Conservation (phyloP, 169 alveolate species). For the Neospora caninum region DNA sequence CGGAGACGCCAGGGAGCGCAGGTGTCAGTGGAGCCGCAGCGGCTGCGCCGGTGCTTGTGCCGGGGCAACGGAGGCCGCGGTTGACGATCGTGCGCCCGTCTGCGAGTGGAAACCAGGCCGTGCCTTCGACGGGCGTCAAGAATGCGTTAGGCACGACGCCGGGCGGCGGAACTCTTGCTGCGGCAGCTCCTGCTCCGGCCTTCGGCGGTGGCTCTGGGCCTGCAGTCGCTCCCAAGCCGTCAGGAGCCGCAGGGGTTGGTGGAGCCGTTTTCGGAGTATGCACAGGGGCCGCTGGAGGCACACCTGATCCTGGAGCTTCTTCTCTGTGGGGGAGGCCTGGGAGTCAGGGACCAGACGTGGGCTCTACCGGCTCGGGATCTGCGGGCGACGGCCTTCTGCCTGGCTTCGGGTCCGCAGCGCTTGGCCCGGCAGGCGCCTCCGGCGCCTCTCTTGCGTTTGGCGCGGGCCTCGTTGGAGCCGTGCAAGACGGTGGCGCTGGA, state of each 20-base stretch:
- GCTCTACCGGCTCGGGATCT: background rate
- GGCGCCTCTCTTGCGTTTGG: background rate
- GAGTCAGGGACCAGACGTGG: background rate
- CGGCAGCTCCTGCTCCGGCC: background rate
- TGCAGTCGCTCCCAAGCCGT: background rate
- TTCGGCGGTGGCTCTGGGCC: background rate
- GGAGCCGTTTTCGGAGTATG: background rate
- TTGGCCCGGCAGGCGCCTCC: background rate
- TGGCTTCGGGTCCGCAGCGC: background rate
- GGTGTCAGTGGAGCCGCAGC: background rate
- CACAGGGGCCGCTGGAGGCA: background rate
- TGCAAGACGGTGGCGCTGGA: background rate
- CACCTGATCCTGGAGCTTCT: background rate
- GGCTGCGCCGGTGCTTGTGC: background rate
- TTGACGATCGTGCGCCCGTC: conserved; percentile 8
- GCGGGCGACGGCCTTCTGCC: conserved; percentile 9
- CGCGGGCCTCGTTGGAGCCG: background rate
- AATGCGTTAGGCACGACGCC: background rate
- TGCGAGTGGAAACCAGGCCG: background rate
- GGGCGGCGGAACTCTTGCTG: background rate
- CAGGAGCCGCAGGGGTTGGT: background rate
- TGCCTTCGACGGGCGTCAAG: background rate
- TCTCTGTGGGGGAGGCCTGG: background rate
- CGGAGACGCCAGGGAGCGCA: background rate
- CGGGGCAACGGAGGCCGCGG: background rate